Evolutionary conservation across 176 grass and related monocot species (phyloP).

Genomic region (Raddia distichophylla): DNA sequence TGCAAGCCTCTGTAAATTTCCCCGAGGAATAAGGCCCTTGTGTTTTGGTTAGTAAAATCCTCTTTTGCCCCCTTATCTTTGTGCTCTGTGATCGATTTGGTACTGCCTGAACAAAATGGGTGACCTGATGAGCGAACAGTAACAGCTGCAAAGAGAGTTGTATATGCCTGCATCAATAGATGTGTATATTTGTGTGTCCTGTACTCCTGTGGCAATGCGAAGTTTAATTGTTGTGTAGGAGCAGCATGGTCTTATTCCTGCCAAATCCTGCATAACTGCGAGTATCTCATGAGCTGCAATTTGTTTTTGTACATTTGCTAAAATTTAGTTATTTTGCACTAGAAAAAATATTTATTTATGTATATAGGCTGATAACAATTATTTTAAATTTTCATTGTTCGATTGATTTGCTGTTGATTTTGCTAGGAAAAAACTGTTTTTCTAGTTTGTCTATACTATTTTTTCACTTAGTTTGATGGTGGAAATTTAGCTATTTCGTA

Average conservation of each 20-base stretch:
- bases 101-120: slow-evolving; percentile 24
- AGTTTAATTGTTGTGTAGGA: not conserved
- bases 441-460: no score
- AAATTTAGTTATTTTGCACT: no score
- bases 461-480: no score
- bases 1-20: slow-evolving; percentile 61
- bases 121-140: not conserved
- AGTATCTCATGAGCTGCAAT: not conserved
- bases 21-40: slow-evolving; percentile 44
- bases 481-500: no score
- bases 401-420: no score
- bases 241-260: not conserved
- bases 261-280: not conserved
- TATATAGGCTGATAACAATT: no score
- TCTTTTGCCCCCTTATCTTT: not conserved
- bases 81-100: not conserved
- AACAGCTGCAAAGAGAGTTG: not conserved
- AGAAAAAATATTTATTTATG: no score
- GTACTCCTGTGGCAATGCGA: not conserved
- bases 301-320: not conserved
- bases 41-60: not conserved
- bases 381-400: no score
- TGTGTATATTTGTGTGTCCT: not conserved
- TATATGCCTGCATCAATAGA: not conserved
- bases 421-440: no score